Conservation (phyloP, 768 basidiomycete species). For the Trichaptum fuscoviolaceum region DNA sequence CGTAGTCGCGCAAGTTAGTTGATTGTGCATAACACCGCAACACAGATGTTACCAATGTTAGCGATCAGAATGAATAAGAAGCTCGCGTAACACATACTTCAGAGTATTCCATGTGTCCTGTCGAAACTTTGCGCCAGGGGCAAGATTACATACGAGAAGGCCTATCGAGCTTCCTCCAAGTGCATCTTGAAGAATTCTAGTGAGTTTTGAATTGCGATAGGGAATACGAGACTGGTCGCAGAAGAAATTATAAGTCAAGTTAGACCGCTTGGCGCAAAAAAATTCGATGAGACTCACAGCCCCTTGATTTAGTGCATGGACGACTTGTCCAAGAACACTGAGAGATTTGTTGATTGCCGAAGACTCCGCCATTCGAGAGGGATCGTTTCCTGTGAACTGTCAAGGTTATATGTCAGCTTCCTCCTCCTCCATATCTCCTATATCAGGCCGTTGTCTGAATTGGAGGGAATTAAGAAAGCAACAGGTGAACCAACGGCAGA, state of each 20-base stretch:
- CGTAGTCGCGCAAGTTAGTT: too few species aligned
- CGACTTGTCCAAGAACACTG: slow-evolving; percentile 82
- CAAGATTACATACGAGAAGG: slow-evolving; percentile 81
- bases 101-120: slow-evolving; percentile 88
- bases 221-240: slow-evolving; percentile 64
- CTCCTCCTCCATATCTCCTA: not conserved
- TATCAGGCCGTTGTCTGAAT: not conserved
- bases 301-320: slow-evolving; percentile 75
- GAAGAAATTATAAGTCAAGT: too few species aligned
- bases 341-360: slow-evolving; percentile 87
- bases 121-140: slow-evolving; percentile 75
- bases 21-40: too few species aligned
- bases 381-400: slow-evolving; percentile 78
- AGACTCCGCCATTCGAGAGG: slow-evolving; percentile 83
- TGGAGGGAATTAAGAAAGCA: too few species aligned
- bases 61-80: not conserved
- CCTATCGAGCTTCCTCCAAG: slow-evolving; percentile 79
- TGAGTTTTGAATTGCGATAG: slow-evolving; percentile 86
- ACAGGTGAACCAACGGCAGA: slow-evolving; percentile 18
- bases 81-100: slow-evolving; percentile 46
- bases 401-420: slow-evolving; percentile 4
- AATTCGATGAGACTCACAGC: slow-evolving; percentile 36
- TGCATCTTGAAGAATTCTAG: slow-evolving; percentile 85
- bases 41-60: slow-evolving; percentile 1
- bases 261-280: not conserved